A percentile compares a stretch with the other conserved stretches of the same genome.
These are phyloP conservation scores for Phlegmacium glaucopus DNA, from an alignment of 768 basidiomycete genomes.

Conservation along the genomic window DNA sequence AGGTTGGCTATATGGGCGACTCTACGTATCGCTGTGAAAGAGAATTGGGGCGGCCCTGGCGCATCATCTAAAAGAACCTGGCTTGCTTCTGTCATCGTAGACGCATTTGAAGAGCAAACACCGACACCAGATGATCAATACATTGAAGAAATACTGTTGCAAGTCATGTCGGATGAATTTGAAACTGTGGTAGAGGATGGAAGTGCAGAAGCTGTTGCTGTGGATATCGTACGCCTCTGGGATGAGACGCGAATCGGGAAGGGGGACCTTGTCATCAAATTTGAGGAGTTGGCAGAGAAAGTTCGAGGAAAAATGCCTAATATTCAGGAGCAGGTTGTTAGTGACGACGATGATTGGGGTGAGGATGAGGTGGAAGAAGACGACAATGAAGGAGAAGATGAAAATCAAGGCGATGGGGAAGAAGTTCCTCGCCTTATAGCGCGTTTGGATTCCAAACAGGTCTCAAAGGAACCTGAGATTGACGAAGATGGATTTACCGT, in stretches of 20 bases:
- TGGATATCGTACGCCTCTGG: constrained; percentile 72
- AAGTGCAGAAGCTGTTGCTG: constrained; percentile 70
- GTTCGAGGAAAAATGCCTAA: constrained; percentile 53
- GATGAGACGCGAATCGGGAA: constrained; percentile 43
- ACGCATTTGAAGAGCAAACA: constrained; percentile 65
- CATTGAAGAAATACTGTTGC: constrained; percentile 76
- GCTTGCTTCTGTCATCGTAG: constrained; percentile 79
- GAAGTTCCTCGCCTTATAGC: constrained; percentile 57
- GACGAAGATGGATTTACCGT: constrained; percentile 93
- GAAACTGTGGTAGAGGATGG: constrained; percentile 83
- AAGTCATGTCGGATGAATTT: constrained; percentile 87
- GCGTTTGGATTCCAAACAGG: constrained; percentile 14
- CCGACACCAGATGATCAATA: constrained; percentile 62
- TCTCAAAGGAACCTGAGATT: constrained; percentile 54
- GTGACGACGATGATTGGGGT: constrained; percentile 39
- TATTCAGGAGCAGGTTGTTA: constrained; percentile 41
- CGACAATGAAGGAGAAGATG: constrained; percentile 47
- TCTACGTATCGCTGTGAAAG: constrained; percentile 80
- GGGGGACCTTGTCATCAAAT: constrained; percentile 47
- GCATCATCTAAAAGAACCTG: constrained; percentile 72
- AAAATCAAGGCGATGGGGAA: constrained; percentile 42
- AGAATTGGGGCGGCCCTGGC: constrained; percentile 83
- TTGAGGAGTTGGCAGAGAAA: constrained; percentile 63
- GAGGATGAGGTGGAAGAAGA: too few species aligned
- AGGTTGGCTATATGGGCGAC: constrained; percentile 83